Evolutionary conservation across 768 basidiomycete genomes (phyloP), one percentile per base, ranked within the genome.

Genomic region (Tricholoma bakamatsutake): DNA sequence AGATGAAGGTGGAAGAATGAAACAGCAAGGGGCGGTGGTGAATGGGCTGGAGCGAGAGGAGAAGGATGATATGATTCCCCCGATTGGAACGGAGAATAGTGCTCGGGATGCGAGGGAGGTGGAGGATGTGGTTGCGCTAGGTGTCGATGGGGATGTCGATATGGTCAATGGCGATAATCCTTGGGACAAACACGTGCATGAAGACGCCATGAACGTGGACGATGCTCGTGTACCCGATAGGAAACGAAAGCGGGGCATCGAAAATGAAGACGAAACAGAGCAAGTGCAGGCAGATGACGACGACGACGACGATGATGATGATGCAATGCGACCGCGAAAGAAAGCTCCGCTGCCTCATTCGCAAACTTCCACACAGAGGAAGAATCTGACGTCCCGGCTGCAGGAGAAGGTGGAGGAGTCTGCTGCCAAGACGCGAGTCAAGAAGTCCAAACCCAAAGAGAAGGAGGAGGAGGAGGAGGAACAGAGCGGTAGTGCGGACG

Each of bases 41-140:
- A 35, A 54, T 34, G 50, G 55, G 27, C 40, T 37, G 1, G 54
- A 61, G 27, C 52, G 42, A 17, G 39, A 53, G 12, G 35, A 37
- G 39, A 54, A 57, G 53, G 52, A 52, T 34, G 48, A 5, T 33
- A 57, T 52, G 37, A 57, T 58, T 18, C 52, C 55, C 15, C 69
- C 67, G 1, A 31, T 59, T 21, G 66, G 65, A 33, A 72, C 70
- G n/a, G 70, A 67, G 42, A 67, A 57, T 39, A 72, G 66, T 45
- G 64, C 63, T 35, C 62, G 49, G 30, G 64, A 66, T 46, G 63
- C 61, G 21, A 59, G 63, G 43, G 71, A 74, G 60, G 69, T 68
- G 1, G 66, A 70, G 30, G 62, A 64, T 18, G 50, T 59, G 12
- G 56, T 67, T 11, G 42, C 46, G 12, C 54, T 57, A 18, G 50